These are phyloP conservation scores for Porpolomopsis calyptriformis DNA, from an alignment of 768 basidiomycete genomes.

Conservation along the genomic window DNA sequence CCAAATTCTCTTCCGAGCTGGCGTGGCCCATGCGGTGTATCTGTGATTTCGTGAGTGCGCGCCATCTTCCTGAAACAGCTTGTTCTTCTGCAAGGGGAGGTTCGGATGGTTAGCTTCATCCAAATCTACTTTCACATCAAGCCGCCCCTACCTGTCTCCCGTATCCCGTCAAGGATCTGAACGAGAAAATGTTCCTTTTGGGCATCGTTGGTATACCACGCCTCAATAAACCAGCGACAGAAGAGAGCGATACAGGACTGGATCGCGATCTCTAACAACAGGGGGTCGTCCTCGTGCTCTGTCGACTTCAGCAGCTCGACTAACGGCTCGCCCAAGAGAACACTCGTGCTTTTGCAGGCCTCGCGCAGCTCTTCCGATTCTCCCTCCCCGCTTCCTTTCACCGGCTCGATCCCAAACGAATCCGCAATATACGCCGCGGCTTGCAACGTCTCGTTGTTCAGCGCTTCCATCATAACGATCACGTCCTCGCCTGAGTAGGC, in stretches of 20 bases:
- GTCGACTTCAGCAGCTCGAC: background rate
- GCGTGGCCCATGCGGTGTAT: slow-evolving; percentile 12
- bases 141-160: slow-evolving; percentile 23
- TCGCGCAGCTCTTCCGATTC: background rate
- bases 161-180: slow-evolving; percentile 23
- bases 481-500: slow-evolving; percentile 34
- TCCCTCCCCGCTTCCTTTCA: slow-evolving; percentile 10
- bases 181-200: background rate
- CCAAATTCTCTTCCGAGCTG: background rate
- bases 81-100: slow-evolving; percentile 26
- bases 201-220: slow-evolving; percentile 29
- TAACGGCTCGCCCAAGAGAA: slow-evolving; percentile 7
- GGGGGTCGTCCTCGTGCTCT: slow-evolving; percentile 19
- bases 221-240: slow-evolving; percentile 28
- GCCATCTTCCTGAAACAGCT: slow-evolving; percentile 35
- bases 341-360: background rate
- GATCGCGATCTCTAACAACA: slow-evolving; percentile 27
- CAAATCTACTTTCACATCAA: background rate
- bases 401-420: slow-evolving; percentile 21
- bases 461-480: slow-evolving; percentile 28
- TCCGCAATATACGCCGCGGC: slow-evolving; percentile 39
- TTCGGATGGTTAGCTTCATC: background rate
- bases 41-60: slow-evolving; percentile 27
- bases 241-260: slow-evolving; percentile 22
- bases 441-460: slow-evolving; percentile 42